These are phyloP conservation scores for Hygrophila difformis DNA, from an alignment of 257 asterid genomes.

Conservation along the genomic window DNA sequence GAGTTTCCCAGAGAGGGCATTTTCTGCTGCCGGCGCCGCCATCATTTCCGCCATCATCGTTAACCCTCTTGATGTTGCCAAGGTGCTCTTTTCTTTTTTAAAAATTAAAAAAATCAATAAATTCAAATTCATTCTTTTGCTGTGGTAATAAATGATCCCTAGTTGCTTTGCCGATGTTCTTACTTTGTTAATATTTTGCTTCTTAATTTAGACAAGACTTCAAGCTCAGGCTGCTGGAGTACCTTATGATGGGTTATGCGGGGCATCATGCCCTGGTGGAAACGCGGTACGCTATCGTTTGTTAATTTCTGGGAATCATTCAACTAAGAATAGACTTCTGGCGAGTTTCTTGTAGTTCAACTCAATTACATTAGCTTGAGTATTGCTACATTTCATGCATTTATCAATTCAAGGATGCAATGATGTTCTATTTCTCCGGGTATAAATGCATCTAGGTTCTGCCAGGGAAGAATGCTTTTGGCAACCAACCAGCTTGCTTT, in stretches of 20 bases:
- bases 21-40: slow-evolving; percentile 82
- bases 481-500: slow-evolving; percentile 26
- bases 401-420: too few species aligned
- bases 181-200: slow-evolving; percentile 13
- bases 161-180: background rate
- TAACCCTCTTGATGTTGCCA: slow-evolving; percentile 76
- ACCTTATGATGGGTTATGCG: slow-evolving; percentile 34
- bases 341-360: too few species aligned
- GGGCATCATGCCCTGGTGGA: slow-evolving; percentile 16
- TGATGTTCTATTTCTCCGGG: too few species aligned
- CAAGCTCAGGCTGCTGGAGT: slow-evolving; percentile 93
- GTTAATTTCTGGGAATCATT: too few species aligned
- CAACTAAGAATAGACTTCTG: too few species aligned
- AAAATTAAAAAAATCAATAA: too few species aligned
- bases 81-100: slow-evolving; percentile 26
- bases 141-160: background rate
- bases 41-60: slow-evolving; percentile 64
- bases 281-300: slow-evolving; percentile 14
- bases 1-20: slow-evolving; percentile 59
- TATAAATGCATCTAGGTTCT: slow-evolving; percentile 36
- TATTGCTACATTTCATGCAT: too few species aligned
- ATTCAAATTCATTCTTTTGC: too few species aligned
- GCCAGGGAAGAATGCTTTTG: slow-evolving; percentile 21
- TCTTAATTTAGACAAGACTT: slow-evolving; percentile 58
- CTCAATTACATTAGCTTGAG: too few species aligned